These are phyloP conservation scores for Acanthamoeba healyi DNA, from an alignment of 208 protist genomes.

Conservation along the genomic window DNA sequence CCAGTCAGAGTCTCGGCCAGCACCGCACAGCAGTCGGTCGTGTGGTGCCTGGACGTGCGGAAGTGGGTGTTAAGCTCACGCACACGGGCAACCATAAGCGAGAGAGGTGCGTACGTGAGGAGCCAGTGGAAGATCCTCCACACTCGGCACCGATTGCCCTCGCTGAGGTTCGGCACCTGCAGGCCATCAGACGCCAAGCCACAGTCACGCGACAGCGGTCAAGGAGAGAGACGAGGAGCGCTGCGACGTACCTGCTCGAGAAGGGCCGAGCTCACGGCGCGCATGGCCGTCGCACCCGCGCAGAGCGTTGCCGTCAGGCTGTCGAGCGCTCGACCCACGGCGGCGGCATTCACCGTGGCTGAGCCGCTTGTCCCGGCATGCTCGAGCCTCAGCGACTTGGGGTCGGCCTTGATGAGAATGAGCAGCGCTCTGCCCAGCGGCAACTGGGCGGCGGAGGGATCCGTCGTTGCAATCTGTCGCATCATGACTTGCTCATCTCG, in stretches of 20 bases:
- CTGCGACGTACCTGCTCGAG: neutral
- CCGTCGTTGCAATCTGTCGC: neutral
- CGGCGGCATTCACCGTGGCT: neutral
- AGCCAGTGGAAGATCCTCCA: neutral
- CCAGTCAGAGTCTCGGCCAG: neutral
- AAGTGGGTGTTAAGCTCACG: neutral
- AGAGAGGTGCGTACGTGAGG: neutral
- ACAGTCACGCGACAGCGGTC: too few species aligned
- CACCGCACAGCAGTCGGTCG: neutral
- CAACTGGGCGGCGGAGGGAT: neutral
- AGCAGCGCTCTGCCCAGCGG: constrained; percentile 31
- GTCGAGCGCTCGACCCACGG: neutral
- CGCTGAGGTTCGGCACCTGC: neutral
- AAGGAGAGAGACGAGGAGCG: neutral
- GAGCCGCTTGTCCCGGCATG: neutral
- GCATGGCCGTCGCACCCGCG: neutral
- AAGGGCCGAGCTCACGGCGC: neutral
- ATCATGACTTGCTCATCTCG: too few species aligned
- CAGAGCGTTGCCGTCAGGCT: neutral
- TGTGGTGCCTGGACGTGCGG: neutral
- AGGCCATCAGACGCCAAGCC: neutral
- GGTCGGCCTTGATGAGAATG: constrained; percentile 20
- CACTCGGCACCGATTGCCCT: neutral
- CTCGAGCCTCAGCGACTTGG: neutral
- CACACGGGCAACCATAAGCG: too few species aligned